These are phyloP conservation scores for Gynostemma pentaphyllum DNA, from an alignment of 306 rosid genomes.

Conservation along the genomic window DNA sequence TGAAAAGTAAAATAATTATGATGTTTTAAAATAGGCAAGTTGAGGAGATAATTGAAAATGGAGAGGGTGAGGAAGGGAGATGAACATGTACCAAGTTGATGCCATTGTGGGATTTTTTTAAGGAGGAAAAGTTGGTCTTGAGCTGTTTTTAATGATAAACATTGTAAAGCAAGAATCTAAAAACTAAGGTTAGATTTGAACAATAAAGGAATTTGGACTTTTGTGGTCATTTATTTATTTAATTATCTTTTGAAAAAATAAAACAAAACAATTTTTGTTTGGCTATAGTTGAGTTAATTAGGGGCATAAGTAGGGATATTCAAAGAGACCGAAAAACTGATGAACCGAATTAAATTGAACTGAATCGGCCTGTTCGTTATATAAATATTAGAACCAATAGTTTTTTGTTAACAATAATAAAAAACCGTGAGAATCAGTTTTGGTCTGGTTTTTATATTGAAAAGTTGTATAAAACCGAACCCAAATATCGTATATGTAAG, in stretches of 20 bases:
- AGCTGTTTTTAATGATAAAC: background rate
- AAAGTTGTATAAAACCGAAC: too few species aligned
- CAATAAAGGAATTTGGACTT: background rate
- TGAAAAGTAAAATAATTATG: background rate
- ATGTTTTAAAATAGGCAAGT: background rate
- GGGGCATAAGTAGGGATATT: too few species aligned
- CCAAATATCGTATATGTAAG: too few species aligned
- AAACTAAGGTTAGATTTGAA: background rate
- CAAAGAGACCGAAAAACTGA: too few species aligned
- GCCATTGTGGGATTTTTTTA: background rate
- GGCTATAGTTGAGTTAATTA: background rate
- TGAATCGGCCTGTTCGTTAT: too few species aligned
- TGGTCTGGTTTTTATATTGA: too few species aligned
- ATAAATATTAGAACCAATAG: too few species aligned
- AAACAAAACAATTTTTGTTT: background rate
- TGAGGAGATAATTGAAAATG: background rate
- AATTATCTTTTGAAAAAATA: background rate
- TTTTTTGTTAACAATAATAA: too few species aligned
- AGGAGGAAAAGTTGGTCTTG: background rate
- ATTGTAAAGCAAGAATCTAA: background rate
- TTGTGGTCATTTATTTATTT: too few species aligned
- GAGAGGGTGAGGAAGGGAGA: background rate
- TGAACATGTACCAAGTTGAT: background rate
- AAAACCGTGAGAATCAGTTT: too few species aligned
- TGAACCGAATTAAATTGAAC: too few species aligned